These are phyloP conservation scores for Blastobotrys raffinosifermentans DNA, from an alignment of 1,139 yeast species.

Conservation along the genomic window DNA sequence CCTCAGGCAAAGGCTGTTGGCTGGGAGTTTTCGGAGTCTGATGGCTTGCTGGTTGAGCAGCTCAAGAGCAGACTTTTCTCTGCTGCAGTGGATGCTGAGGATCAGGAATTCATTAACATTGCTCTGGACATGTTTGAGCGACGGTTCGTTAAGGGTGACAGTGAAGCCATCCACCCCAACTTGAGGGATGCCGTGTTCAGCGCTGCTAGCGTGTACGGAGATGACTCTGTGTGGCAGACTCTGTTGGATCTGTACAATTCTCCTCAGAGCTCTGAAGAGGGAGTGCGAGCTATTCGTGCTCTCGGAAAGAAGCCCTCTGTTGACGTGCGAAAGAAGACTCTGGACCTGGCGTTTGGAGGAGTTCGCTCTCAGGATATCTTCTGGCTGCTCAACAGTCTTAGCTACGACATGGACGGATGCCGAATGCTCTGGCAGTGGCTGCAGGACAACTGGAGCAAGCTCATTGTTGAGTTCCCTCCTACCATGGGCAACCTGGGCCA, in stretches of 20 bases:
- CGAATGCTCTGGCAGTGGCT: conserved; percentile 73
- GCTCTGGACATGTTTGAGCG: conserved; percentile 56
- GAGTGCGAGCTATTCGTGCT: conserved; percentile 65
- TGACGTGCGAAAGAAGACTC: conserved; percentile 53
- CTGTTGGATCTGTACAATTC: conserved; percentile 58
- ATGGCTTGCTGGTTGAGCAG: conserved; percentile 67
- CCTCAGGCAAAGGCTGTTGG: conserved; percentile 58
- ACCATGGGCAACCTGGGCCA: conserved; percentile 72
- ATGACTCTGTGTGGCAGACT: conserved; percentile 52
- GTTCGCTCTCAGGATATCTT: conserved; percentile 72
- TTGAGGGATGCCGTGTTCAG: conserved; percentile 65
- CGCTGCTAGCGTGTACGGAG: conserved; percentile 63
- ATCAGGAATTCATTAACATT: conserved; percentile 47
- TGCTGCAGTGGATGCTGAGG: conserved; percentile 59
- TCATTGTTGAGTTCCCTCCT: conserved; percentile 69
- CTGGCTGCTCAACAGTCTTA: conserved; percentile 67
- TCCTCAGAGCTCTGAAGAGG: conserved; percentile 68
- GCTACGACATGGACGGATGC: conserved; percentile 57
- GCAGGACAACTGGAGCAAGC: conserved; percentile 62
- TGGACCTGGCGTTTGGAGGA: conserved; percentile 58
- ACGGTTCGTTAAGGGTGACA: conserved; percentile 58
- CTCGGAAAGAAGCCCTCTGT: conserved; percentile 65
- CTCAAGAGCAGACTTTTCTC: conserved; percentile 68
- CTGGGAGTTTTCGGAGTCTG: conserved; percentile 57
- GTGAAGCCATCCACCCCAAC: conserved; percentile 72